Evolutionary conservation across 2,329 filamentous ascomycete genomes (phyloP).

Genomic region (Fusarium avenaceum): DNA sequence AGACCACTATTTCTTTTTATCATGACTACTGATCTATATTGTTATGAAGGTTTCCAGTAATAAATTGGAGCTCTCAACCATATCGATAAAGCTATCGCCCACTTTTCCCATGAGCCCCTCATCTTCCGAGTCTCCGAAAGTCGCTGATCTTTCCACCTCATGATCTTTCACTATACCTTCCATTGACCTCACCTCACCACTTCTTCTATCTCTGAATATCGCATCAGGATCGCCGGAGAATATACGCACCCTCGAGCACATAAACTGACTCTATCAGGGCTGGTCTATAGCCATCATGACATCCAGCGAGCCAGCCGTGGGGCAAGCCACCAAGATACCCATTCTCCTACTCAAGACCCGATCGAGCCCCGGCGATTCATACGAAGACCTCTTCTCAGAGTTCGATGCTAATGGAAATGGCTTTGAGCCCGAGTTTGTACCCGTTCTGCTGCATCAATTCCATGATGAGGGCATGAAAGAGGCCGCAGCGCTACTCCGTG

Average conservation of each 20-base stretch:
- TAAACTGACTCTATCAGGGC: not conserved
- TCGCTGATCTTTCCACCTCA: constrained; percentile 37
- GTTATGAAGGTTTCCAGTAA: not conserved
- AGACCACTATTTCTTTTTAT: too few species aligned
- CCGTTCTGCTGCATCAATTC: constrained; percentile 80
- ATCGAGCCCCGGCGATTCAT: constrained; percentile 78
- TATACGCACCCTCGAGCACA: not conserved
- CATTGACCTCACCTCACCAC: constrained; percentile 1
- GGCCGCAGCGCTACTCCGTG: constrained; percentile 65
- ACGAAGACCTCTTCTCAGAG: constrained; percentile 74
- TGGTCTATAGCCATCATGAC: constrained; percentile 18
- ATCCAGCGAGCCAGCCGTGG: constrained; percentile 25
- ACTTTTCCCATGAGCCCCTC: constrained; percentile 40
- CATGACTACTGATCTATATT: too few species aligned
- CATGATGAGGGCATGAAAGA: constrained; percentile 68
- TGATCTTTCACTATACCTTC: constrained; percentile 28
- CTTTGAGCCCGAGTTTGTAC: constrained; percentile 79
- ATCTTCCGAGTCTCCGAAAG: constrained; percentile 34
- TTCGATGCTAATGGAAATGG: constrained; percentile 52
- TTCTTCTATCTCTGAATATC: not conserved
- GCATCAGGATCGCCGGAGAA: not conserved
- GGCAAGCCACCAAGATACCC: constrained; percentile 53
- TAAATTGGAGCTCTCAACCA: not conserved
- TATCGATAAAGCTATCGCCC: constrained; percentile 39
- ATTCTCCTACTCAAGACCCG: constrained; percentile 83